Evolutionary conservation across 2,329 filamentous ascomycete genomes (phyloP).

Genomic region (Proliferodiscus dingleyae): DNA sequence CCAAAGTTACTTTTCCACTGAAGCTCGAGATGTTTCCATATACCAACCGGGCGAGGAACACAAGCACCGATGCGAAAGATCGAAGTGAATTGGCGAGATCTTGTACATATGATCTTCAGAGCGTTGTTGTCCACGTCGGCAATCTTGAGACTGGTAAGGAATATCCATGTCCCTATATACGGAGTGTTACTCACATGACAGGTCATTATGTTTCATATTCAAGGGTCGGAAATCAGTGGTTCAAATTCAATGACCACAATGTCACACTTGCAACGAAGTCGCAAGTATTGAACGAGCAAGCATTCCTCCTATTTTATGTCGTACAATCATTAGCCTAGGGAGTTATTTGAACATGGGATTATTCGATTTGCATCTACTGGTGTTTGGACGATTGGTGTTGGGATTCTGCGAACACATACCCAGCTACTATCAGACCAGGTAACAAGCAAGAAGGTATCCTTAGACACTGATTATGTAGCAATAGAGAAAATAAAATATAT

Average conservation of each 20-base stretch:
- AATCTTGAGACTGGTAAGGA: constrained; percentile 71
- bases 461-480: no score
- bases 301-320: constrained; percentile 87
- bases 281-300: constrained; percentile 79
- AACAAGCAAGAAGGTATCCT: not conserved
- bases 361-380: constrained; percentile 6
- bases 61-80: constrained; percentile 47
- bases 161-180: not conserved
- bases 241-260: constrained; percentile 91
- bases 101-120: constrained; percentile 80
- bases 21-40: constrained; percentile 89
- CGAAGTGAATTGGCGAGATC: constrained; percentile 54
- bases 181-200: constrained; percentile 20
- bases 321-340: constrained; percentile 44
- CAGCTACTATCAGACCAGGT: not conserved
- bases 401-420: constrained; percentile 5
- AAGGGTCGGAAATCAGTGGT: constrained; percentile 83
- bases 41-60: constrained; percentile 59
- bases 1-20: constrained; percentile 77
- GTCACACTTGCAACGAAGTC: constrained; percentile 79
- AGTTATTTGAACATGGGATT: not conserved
- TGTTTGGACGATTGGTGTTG: constrained; percentile 4
- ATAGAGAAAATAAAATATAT: no score
- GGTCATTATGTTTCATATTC: constrained; percentile 89
- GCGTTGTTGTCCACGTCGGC: constrained; percentile 88